Evolutionary conservation across 345 rosid genomes (phyloP).

Genomic region (Excoecaria cochinchinensis): DNA sequence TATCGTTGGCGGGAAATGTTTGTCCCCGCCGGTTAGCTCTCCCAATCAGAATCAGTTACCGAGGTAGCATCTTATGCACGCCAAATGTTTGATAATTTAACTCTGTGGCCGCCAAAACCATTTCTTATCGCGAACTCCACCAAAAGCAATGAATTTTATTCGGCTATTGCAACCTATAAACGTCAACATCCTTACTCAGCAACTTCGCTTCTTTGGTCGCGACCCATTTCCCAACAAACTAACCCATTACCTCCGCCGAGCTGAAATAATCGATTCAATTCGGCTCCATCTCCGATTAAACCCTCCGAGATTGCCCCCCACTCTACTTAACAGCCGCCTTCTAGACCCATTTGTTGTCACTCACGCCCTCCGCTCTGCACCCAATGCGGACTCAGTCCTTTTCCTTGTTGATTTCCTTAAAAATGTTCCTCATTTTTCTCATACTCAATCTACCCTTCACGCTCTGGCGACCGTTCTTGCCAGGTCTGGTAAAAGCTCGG

Average conservation of each 20-base stretch:
- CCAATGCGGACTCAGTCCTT: constrained; percentile 62
- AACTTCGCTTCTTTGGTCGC: constrained; percentile 54
- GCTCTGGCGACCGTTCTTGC: constrained; percentile 76
- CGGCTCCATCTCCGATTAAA: constrained; percentile 70
- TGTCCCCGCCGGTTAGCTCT: background rate
- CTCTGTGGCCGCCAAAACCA: constrained; percentile 3
- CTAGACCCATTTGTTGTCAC: constrained; percentile 71
- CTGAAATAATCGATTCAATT: constrained; percentile 67
- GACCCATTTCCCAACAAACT: constrained; percentile 75
- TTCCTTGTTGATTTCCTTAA: constrained; percentile 48
- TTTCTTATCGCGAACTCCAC: background rate
- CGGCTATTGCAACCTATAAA: constrained; percentile 24
- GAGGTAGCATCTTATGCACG: background rate
- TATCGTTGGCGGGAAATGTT: background rate
- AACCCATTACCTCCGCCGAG: constrained; percentile 67
- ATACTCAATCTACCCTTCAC: constrained; percentile 46
- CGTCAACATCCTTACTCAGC: constrained; percentile 28
- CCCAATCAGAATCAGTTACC: background rate
- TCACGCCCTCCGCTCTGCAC: constrained; percentile 69
- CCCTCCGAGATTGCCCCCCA: constrained; percentile 30
- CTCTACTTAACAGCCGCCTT: constrained; percentile 52
- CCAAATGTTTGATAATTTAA: constrained; percentile 35
- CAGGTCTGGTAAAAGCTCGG: constrained; percentile 44
- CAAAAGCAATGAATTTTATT: constrained; percentile 37
- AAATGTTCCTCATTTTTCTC: constrained; percentile 36